Conservation (phyloP, 768 basidiomycete genomes). For the Lactarius deliciosus region DNA sequence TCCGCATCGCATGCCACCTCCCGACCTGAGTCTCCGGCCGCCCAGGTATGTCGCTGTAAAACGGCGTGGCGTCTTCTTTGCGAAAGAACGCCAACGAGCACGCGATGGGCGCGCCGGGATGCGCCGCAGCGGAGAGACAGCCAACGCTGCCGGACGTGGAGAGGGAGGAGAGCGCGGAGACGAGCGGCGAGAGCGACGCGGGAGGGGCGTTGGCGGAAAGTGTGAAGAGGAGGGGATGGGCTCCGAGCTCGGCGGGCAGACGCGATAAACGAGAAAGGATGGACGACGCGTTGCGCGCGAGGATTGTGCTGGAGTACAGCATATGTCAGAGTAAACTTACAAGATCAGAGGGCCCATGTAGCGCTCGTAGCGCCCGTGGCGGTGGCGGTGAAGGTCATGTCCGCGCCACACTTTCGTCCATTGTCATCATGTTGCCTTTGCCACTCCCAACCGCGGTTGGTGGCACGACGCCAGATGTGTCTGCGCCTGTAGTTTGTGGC, state of each 20-base stretch:
- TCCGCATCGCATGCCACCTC: slow-evolving; percentile 63
- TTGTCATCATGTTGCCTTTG: not conserved
- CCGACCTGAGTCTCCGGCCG: slow-evolving; percentile 62
- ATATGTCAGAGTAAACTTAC: too few relatives aligned
- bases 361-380: too few relatives aligned
- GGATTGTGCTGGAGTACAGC: slow-evolving; percentile 25
- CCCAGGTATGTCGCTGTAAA: slow-evolving; percentile 66
- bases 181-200: slow-evolving; percentile 37
- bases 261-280: slow-evolving; percentile 17
- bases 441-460: not conserved
- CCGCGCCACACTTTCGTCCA: not conserved
- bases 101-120: slow-evolving; percentile 36
- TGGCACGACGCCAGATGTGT: not conserved
- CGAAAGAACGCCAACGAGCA: slow-evolving; percentile 63
- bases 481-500: too few relatives aligned
- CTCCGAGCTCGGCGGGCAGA: slow-evolving; percentile 21
- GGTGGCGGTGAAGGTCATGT: too few relatives aligned
- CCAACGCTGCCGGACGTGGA: slow-evolving; percentile 47
- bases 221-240: slow-evolving; percentile 48
- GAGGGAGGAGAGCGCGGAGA: slow-evolving; percentile 31
- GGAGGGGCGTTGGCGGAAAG: slow-evolving; percentile 46
- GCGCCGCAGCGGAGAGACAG: slow-evolving; percentile 57
- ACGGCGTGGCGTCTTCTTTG: slow-evolving; percentile 43
- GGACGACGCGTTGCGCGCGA: slow-evolving; percentile 23
- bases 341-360: not conserved